These are phyloP conservation scores for Echinochloa phyllopogon DNA, from an alignment of 176 grass and related monocot species.

Conservation along the genomic window DNA sequence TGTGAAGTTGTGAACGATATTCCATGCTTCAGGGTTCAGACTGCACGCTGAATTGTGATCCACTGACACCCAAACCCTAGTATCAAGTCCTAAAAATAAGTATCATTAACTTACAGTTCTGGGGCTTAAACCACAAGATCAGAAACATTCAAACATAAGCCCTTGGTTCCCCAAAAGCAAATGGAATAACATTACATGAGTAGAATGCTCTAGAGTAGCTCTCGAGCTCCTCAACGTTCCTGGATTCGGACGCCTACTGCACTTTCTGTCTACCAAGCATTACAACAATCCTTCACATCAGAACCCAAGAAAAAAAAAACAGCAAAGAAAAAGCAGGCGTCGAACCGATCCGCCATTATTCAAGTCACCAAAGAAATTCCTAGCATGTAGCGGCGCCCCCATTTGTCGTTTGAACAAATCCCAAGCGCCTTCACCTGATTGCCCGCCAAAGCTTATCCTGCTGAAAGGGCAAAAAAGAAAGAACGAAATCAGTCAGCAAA, in stretches of 20 bases:
- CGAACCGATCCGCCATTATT: constrained; percentile 26
- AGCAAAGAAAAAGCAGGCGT: constrained; percentile 12
- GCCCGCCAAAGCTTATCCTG: constrained; percentile 48
- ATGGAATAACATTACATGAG: not conserved
- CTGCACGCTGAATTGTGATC: not conserved
- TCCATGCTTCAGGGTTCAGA: not conserved
- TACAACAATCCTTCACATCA: constrained; percentile 27
- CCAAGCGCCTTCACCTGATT: constrained; percentile 14
- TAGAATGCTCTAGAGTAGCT: not conserved
- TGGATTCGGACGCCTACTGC: constrained; percentile 3
- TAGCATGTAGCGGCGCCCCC: constrained; percentile 8
- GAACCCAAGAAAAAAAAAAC: not conserved
- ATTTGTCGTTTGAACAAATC: constrained; percentile 34
- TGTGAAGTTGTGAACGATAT: not conserved
- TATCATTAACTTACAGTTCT: not conserved
- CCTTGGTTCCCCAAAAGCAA: not conserved
- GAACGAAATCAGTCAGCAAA: not conserved
- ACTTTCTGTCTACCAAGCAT: constrained; percentile 30
- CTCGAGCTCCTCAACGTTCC: constrained; percentile 1
- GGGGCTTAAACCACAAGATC: not conserved
- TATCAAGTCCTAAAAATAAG: not conserved
- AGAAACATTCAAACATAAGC: not conserved
- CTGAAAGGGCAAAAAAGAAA: constrained; percentile 19
- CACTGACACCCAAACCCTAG: not conserved
- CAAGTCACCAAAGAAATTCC: not conserved